phyloP scores from a whole-genome alignment of 306 rosid genomes.

The Acacia acuminata region DNA sequence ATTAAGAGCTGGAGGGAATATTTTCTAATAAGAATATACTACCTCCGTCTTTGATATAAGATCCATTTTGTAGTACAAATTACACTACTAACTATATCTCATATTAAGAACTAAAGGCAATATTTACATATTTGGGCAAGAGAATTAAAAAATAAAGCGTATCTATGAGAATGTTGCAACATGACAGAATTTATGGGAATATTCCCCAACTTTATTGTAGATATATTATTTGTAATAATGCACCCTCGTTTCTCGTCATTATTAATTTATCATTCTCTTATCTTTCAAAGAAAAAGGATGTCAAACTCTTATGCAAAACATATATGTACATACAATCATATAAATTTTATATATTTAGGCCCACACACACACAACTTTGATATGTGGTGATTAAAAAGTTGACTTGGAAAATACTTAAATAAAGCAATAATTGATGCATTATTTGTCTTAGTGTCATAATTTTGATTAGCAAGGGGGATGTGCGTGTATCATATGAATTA shows the following conservation, averaged over 20 bases:
- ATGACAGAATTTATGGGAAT: neutral
- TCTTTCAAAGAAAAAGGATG: neutral
- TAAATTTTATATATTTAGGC: neutral
- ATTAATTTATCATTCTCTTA: neutral
- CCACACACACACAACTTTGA: neutral
- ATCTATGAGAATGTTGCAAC: neutral
- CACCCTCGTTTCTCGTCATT: neutral
- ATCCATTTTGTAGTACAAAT: too few relatives aligned
- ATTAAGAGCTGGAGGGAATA: too few relatives aligned
- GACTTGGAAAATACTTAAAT: neutral
- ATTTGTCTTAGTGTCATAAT: neutral
- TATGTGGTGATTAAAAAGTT: neutral
- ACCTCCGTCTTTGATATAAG: too few relatives aligned
- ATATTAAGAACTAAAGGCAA: too few relatives aligned
- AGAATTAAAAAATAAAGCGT: neutral
- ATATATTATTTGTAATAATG: neutral
- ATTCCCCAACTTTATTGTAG: neutral
- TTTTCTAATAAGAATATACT: too few relatives aligned
- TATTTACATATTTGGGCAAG: too few relatives aligned
- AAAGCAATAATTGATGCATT: slow-evolving; percentile 7
- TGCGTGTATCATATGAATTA: neutral
- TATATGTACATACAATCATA: neutral
- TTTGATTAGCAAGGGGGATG: neutral
- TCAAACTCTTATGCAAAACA: neutral
- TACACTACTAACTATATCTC: too few relatives aligned